These are phyloP conservation scores for Heimioporus sp. DNA, from an alignment of 768 basidiomycete genomes.

Conservation along the genomic window DNA sequence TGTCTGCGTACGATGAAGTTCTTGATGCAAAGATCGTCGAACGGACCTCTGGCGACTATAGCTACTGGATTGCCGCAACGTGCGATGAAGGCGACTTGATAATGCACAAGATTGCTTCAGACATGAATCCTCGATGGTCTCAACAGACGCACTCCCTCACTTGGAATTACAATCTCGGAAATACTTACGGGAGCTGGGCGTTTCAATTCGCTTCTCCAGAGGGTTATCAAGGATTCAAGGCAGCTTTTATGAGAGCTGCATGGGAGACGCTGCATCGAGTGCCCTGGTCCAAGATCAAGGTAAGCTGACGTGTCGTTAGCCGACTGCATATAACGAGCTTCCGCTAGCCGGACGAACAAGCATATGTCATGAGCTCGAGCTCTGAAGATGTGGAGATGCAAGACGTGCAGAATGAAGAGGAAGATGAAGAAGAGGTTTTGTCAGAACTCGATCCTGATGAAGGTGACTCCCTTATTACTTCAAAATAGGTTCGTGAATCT, in stretches of 20 bases:
- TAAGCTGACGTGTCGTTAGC: constrained; percentile 24
- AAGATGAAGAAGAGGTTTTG: constrained; percentile 75
- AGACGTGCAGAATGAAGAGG: constrained; percentile 70
- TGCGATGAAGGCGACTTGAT: constrained; percentile 49
- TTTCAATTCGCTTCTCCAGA: constrained; percentile 62
- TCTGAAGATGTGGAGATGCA: constrained; percentile 88
- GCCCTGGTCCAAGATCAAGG: constrained; percentile 82
- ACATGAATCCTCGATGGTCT: constrained; percentile 74
- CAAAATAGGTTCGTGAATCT: not conserved
- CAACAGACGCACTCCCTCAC: constrained; percentile 69
- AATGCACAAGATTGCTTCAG: constrained; percentile 59
- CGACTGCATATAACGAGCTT: not conserved
- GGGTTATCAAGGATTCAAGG: constrained; percentile 57
- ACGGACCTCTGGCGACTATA: constrained; percentile 43
- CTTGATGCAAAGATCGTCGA: constrained; percentile 54
- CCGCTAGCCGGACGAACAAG: constrained; percentile 75
- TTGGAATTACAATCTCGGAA: constrained; percentile 76
- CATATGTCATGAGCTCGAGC: constrained; percentile 73
- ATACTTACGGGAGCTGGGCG: constrained; percentile 74
- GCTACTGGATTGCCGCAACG: constrained; percentile 59
- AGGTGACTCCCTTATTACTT: constrained; percentile 38
- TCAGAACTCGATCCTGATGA: constrained; percentile 64
- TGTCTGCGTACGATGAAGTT: constrained; percentile 44
- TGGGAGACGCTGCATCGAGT: constrained; percentile 81
- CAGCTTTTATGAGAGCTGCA: constrained; percentile 61